Evolutionary conservation across 495 filamentous ascomycete species (phyloP), one percentile per base, ranked within the genome.

Genomic region (Cercophora samala): DNA sequence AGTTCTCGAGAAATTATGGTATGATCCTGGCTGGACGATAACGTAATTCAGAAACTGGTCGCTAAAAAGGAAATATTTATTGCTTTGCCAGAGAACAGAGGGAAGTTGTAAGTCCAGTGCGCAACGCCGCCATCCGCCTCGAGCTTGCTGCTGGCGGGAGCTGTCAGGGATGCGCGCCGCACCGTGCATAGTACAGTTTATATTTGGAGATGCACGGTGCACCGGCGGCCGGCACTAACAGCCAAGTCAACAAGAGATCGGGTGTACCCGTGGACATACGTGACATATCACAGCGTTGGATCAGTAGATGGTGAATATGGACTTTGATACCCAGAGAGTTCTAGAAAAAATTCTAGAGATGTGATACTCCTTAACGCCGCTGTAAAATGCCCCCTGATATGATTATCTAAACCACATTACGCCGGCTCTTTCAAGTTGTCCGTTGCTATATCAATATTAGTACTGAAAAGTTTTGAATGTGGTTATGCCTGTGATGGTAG

Each of bases 391-490:
- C n/a, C 15, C 26, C 11, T 46, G 24, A 19, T 3, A 17, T 46
- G 26, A 19, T 21, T 11, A 4, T 26, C n/a, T n/a, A n/a, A n/a
- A n/a, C n/a, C n/a, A 29, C 26, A 5, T 67, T 21, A 70, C 63
- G 63, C 84, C 1, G 93, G 92, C 17, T 95, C 91, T 71, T 93
- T 89, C 52, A 96, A 78, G 72, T 90, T 93, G 69, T 94, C 91
- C 69, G 93, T 97, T 8, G 90, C 93, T 96, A 70, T 8, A 32
- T 5, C 3, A 2, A 32, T 19, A 19, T 64, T 66, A 68, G 65
- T 18, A 68, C 15, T 55, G 15, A 23, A 56, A 2, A 58, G 15
- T 19, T 53, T n/a, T n/a, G n/a, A n/a, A n/a, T n/a, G n/a, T n/a
- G n/a, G n/a, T n/a, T n/a, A n/a, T n/a, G n/a, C n/a, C n/a, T n/a